Base-by-base conservation (phyloP, 2,329 filamentous ascomycete species). In the Arachnopeziza araneosa region DNA sequence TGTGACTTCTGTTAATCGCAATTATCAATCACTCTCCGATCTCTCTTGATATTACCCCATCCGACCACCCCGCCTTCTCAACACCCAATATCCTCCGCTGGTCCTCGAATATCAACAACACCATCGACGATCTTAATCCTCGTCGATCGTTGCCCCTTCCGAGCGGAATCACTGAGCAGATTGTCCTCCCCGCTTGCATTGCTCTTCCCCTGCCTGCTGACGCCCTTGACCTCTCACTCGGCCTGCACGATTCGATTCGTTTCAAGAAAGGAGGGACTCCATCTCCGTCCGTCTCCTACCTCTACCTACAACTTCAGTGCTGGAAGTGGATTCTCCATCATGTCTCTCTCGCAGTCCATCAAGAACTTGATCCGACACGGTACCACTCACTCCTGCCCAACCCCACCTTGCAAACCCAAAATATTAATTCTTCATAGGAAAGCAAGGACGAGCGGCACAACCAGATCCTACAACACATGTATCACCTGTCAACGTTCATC, bases 341-440 rank as follows among this genome's bases (percentile, higher is more conserved):
- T 86, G 83, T 86, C 83, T 71, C 85, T 84, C 67, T 96, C 97
- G 79, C 93, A 97, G 79, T 95, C 95, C 74, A 85, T 97, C 70
- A 97, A 98, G 79, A 97, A 97, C 77, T 96, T 98, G 77, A 95
- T 98, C 77, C 90, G 93, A 67, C 93, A 97, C 81, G 93, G 84
- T 86, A 78, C 59, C 54, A 55, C 58, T 58, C 52, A 55, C 36
- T 44, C 36, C 26, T 30, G 5, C 26, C 9, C 36, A 44, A 67
- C 24, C 24, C 32, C 8, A 26, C 23, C 51, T 12, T 32, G 17
- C 23, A 49, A 50, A 17, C 30, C 26, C 36, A 24, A 24, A 52
- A 56, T 67, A 67, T 73, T 77, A 69, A 77, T 70, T 66, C 62
- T 63, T 60, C 60, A 26, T 56, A 87, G 84, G 93, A 77, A 97